Base-by-base conservation (phyloP, 805 yeast genomes). In the Cyberlindnera subsufficiens region DNA sequence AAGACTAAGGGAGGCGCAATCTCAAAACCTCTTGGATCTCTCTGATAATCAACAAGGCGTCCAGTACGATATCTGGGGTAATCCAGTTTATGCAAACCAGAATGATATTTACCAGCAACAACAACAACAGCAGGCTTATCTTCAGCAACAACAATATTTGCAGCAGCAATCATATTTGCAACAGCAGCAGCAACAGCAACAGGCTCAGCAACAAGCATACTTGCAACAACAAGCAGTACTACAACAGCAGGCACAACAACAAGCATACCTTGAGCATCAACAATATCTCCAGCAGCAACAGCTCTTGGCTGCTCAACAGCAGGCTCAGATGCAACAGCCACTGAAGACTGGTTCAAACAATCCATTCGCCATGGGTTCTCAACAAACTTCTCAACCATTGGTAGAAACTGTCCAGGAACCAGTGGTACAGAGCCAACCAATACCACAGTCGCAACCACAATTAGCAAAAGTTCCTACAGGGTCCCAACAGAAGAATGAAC, bases 311-410 rank as follows among this genome's bases (percentile, higher is more conserved):
- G 40, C 35, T 6, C 43, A 41, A 37, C 41, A 38, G 13, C 46
- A 42, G 35, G 44, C 34, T n/a, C 46, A 38, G 34, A 38, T 53
- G 30, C 40, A 64, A 36, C 64, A 59, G 46, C 87, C 87, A 5
- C 65, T 80, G 51, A 72, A 75, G 50, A 81, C 91, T 0, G 90
- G 90, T 3, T 72, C 86, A 17, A 84, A 85, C 62, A 86, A 85
- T 61, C 95, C 95, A 40, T 86, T 86, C 61, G 86, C 91, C 1
- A 52, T 75, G 40, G 51, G 50, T 34, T 18, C 43, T 31, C 35
- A 42, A 15, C 38, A 38, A n/a, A 32, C 34, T 17, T 16, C 35
- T 15, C 46, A 42, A 33, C 34, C 27, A 29, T 15, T 51, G 72
- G 75, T 49, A 81, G 90, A 0, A 89, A 89, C 4, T 71, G 6